A percentile compares a stretch with the other conserved stretches of the same genome.
Evolutionary conservation across 176 grass and related monocot species (phyloP).

Genomic region (Saccharum spontaneum): DNA sequence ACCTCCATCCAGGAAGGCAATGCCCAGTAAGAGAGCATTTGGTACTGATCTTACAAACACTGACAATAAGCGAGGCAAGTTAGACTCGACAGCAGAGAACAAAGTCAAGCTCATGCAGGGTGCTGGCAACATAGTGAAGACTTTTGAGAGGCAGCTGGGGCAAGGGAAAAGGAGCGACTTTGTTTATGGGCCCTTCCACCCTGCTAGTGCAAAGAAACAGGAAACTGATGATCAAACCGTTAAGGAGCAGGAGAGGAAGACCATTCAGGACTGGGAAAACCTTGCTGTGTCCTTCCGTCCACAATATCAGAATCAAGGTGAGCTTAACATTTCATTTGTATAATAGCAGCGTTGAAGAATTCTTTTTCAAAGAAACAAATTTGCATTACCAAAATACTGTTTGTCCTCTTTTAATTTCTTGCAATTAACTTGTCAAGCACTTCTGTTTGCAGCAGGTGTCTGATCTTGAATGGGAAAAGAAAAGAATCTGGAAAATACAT

Average conservation of each 20-base stretch:
- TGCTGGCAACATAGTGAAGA: constrained; percentile 43
- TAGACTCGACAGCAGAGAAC: constrained; percentile 31
- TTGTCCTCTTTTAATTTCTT: background rate
- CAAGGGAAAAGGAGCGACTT: constrained; percentile 49
- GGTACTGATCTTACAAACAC: constrained; percentile 84
- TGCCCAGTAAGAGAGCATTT: constrained; percentile 72
- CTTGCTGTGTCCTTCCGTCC: constrained; percentile 69
- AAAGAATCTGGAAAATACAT: background rate
- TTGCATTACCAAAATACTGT: background rate
- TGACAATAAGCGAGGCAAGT: constrained; percentile 55
- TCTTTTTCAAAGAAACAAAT: constrained; percentile 8
- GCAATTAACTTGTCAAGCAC: background rate
- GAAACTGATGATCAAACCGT: constrained; percentile 1
- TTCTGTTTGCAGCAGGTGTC: background rate
- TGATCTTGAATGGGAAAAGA: background rate
- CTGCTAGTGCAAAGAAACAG: constrained; percentile 47
- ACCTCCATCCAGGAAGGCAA: constrained; percentile 16
- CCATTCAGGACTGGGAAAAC: constrained; percentile 76
- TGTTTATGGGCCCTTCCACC: constrained; percentile 90
- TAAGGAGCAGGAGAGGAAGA: constrained; percentile 47
- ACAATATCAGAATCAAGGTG: constrained; percentile 90
- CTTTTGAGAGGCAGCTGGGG: constrained; percentile 45
- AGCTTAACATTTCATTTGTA: constrained; percentile 8
- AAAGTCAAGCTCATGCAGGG: constrained; percentile 33
- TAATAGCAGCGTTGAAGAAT: background rate